phyloP scores from a whole-genome alignment of 1,284 basidiomycete genomes.

The Ceratobasidium sp. region DNA sequence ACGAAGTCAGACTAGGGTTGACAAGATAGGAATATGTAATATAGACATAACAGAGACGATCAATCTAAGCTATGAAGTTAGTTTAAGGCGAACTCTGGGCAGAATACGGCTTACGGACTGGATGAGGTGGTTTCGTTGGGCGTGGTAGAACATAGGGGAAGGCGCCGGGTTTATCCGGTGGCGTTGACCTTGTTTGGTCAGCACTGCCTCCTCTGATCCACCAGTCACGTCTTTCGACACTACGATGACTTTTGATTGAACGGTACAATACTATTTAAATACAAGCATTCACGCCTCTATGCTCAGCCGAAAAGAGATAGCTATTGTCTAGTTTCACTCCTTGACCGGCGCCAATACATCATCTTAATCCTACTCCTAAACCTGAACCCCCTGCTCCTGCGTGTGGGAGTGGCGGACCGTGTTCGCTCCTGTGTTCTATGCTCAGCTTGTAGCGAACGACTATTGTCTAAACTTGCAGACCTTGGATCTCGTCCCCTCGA shows the following conservation, averaged over 20 bases:
- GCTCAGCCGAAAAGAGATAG: too few relatives aligned
- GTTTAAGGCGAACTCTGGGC: neutral
- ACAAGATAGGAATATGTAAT: slow-evolving; percentile 34
- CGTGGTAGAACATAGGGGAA: slow-evolving; percentile 41
- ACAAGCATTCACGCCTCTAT: too few relatives aligned
- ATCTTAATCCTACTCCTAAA: slow-evolving; percentile 10
- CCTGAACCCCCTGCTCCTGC: neutral
- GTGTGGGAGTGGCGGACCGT: neutral
- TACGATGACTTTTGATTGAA: too few relatives aligned
- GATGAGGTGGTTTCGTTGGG: slow-evolving; percentile 39
- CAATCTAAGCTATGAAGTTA: neutral
- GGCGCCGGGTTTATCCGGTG: neutral
- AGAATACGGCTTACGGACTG: slow-evolving; percentile 24
- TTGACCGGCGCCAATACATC: neutral
- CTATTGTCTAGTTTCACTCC: neutral
- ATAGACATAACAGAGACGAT: slow-evolving; percentile 34
- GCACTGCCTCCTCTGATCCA: too few relatives aligned
- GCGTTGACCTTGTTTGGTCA: neutral
- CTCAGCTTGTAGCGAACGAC: neutral
- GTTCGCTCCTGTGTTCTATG: slow-evolving; percentile 1
- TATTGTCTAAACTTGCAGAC: neutral
- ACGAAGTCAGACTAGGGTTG: slow-evolving; percentile 10
- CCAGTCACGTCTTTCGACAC: too few relatives aligned
- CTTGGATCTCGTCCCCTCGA: slow-evolving; percentile 12
- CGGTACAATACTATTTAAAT: neutral